Conservation (phyloP, 164 flowering plant genomes). For the Vitis riparia region DNA sequence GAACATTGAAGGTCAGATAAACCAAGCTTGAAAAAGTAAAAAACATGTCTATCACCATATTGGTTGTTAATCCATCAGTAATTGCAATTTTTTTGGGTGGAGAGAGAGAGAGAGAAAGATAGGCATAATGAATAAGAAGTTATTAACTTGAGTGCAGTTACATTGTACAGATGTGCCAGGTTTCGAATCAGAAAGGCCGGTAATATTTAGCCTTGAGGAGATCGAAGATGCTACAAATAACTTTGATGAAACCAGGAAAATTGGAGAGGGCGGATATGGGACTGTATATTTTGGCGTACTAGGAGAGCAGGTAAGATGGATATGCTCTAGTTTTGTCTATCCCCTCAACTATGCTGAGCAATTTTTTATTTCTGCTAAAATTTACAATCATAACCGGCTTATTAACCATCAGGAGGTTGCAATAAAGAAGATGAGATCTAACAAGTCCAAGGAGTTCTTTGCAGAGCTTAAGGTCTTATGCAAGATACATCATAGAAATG, state of each 20-base stretch:
- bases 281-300: conserved; percentile 56
- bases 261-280: conserved; percentile 71
- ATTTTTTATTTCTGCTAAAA: neutral
- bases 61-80: too few relatives aligned
- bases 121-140: too few relatives aligned
- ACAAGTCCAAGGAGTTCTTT: conserved; percentile 63
- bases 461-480: conserved; percentile 71
- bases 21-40: neutral
- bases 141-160: neutral
- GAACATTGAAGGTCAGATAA: conserved; percentile 38
- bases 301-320: conserved; percentile 36
- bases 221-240: conserved; percentile 51
- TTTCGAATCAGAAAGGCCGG: conserved; percentile 61
- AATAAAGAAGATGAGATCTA: conserved; percentile 69
- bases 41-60: too few relatives aligned
- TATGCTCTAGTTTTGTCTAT: neutral
- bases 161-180: conserved; percentile 34
- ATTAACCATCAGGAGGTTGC: conserved; percentile 55
- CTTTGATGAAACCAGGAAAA: conserved; percentile 50
- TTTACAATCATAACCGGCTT: neutral
- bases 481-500: conserved; percentile 70
- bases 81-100: too few relatives aligned
- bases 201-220: conserved; percentile 39
- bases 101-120: too few relatives aligned
- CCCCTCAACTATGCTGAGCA: neutral